Conservation (phyloP, 2,329 filamentous ascomycete species). For the Calonectria fujianensis region DNA sequence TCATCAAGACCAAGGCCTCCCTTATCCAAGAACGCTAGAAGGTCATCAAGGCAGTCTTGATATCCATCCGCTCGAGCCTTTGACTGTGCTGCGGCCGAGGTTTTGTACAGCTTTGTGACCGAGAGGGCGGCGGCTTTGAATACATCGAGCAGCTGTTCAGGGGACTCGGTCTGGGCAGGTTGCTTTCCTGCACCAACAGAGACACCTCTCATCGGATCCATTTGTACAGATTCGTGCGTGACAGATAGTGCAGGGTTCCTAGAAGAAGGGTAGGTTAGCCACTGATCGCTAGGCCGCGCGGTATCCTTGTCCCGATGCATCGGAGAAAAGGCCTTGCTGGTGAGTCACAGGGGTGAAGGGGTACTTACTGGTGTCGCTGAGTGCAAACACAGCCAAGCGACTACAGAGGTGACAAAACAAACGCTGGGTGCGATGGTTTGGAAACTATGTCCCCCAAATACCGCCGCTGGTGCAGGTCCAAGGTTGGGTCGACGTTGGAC, state of each 20-base stretch:
- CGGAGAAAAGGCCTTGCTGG: not conserved
- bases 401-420: not conserved
- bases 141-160: conserved; percentile 85
- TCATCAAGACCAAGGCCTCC: conserved; percentile 86
- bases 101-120: conserved; percentile 97
- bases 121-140: conserved; percentile 96
- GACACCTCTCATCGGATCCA: conserved; percentile 60
- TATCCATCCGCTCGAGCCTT: conserved; percentile 88
- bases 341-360: conserved; percentile 13
- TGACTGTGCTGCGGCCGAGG: conserved; percentile 85
- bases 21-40: conserved; percentile 89
- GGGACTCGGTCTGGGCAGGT: conserved; percentile 62
- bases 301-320: conserved; percentile 18
- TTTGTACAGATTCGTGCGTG: conserved; percentile 40
- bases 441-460: conserved; percentile 25
- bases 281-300: conserved; percentile 20
- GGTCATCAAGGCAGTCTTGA: conserved; percentile 93
- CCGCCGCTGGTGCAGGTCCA: conserved; percentile 30
- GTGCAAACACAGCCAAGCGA: conserved; percentile 3
- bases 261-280: conserved; percentile 42
- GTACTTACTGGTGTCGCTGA: conserved; percentile 1
- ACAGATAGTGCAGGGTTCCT: conserved; percentile 31
- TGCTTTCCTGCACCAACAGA: conserved; percentile 56
- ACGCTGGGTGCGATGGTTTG: not conserved
- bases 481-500: conserved; percentile 34